Evolutionary conservation across 2,329 filamentous ascomycete species (phyloP), one percentile per base, ranked within the genome.

Genomic region (Nemania bipapillata): DNA sequence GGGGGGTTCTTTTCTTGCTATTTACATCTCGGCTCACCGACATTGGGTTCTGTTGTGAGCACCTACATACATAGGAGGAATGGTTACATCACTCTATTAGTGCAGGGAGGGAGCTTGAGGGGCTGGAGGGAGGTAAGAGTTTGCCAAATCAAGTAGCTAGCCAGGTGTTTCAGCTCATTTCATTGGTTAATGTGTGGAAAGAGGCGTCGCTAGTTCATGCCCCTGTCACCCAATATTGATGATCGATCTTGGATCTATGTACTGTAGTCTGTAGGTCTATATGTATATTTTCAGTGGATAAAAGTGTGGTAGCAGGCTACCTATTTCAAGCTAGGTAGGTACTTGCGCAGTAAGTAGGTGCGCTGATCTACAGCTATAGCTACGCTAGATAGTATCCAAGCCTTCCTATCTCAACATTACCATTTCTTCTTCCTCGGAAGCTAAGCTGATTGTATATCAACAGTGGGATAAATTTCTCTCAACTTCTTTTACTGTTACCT

Each of bases 71-170:
- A n/a, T n/a, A 24, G 28, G 20, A 56, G 28, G 22, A 22, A 54
- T 11, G 15, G 5, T 37, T 24, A 15, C 9, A 11, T 22, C 9
- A n/a, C 26, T n/a, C 6, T n/a, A n/a, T 17, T 2, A 22, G 6
- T 11, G 9, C 12, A 8, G 32, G 28, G 5, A 37, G 52, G 15
- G 35, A 53, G 50, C 22, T 20, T 52, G 24, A n/a, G 22, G 37
- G 28, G 32, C 17, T 20, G 22, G 47, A 20, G 28, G 22, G 7
- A n/a, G n/a, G 22, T 45, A 22, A n/a, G 53, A 30, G 32, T 37
- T 68, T 71, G 20, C 69, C 70, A 52, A 68, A 72, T 69, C 70
- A 66, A 70, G 71, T 49, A 66, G 65, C 55, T 61, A 56, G 57
- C 37, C 57, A 69, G 63, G 65, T 54, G 54, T 37, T 49, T 12